A percentile compares a stretch with the other conserved stretches of the same genome.
phyloP scores from a whole-genome alignment of 2,329 filamentous ascomycete species.

The Dactylonectria macrodidyma region DNA sequence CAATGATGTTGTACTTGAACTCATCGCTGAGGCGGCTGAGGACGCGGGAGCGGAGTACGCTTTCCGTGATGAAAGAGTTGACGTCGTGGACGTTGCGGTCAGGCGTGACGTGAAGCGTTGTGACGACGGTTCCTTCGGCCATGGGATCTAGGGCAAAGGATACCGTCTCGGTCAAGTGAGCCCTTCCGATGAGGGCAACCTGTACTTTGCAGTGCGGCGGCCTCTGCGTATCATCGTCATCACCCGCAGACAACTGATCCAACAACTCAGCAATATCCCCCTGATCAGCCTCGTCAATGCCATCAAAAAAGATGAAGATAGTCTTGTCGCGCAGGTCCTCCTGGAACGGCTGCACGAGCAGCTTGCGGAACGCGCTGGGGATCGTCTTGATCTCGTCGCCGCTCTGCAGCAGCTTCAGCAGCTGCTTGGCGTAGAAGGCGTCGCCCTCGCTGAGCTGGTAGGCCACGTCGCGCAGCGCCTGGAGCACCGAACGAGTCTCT shows the following conservation, averaged over 20 bases:
- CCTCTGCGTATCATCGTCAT: conserved; percentile 36
- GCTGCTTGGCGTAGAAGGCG: conserved; percentile 59
- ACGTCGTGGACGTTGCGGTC: conserved; percentile 62
- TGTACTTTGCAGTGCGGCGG: conserved; percentile 48
- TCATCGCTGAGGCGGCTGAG: conserved; percentile 52
- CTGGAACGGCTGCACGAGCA: conserved; percentile 58
- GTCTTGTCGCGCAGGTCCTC: conserved; percentile 51
- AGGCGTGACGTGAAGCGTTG: conserved; percentile 59
- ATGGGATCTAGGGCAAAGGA: conserved; percentile 52
- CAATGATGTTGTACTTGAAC: conserved; percentile 56
- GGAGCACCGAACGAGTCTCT: conserved; percentile 60
- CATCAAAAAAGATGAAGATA: conserved; percentile 63
- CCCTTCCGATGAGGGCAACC: conserved; percentile 59
- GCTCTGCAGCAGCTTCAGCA: conserved; percentile 53
- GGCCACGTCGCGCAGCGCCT: conserved; percentile 62
- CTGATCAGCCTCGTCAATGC: conserved; percentile 61
- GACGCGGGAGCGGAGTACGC: conserved; percentile 56
- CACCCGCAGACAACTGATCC: conserved; percentile 49
- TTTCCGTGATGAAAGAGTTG: conserved; percentile 57
- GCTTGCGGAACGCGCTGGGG: conserved; percentile 58
- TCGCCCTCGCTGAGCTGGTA: conserved; percentile 64
- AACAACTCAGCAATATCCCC: conserved; percentile 57
- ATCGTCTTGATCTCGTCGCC: conserved; percentile 60
- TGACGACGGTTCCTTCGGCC: conserved; percentile 50
- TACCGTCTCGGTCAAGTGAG: conserved; percentile 58